phyloP scores from a whole-genome alignment of 1,139 yeast species.

The Citeromyces hawaiiensis region DNA sequence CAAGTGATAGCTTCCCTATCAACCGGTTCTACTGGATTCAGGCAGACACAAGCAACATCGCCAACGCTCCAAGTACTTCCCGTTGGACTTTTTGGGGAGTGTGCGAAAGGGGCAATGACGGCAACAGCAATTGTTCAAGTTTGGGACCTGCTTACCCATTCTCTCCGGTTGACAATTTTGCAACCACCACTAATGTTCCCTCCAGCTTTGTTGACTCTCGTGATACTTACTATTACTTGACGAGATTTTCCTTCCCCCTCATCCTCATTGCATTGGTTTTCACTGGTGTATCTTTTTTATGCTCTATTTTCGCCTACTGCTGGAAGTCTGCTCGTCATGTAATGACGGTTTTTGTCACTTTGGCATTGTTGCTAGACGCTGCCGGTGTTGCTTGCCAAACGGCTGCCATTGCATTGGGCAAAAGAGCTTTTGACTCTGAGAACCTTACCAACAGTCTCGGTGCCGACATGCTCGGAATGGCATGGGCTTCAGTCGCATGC shows the following conservation, averaged over 20 bases:
- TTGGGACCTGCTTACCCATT: constrained; percentile 49
- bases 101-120: constrained; percentile 26
- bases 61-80: constrained; percentile 36
- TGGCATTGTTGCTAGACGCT: constrained; percentile 40
- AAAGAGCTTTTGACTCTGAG: constrained; percentile 41
- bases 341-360: constrained; percentile 33
- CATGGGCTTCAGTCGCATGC: constrained; percentile 58
- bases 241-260: constrained; percentile 60
- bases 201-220: constrained; percentile 37
- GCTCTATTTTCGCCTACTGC: constrained; percentile 24
- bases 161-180: constrained; percentile 62
- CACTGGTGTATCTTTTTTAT: constrained; percentile 29
- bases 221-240: constrained; percentile 50
- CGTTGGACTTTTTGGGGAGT: constrained; percentile 85
- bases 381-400: constrained; percentile 57
- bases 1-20: constrained; percentile 46
- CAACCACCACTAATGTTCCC: constrained; percentile 37
- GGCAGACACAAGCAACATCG: constrained; percentile 49
- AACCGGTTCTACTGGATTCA: constrained; percentile 57
- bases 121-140: constrained; percentile 18
- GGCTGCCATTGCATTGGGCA: constrained; percentile 54
- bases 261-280: constrained; percentile 49
- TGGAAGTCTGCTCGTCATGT: constrained; percentile 36
- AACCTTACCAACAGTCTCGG: constrained; percentile 35
- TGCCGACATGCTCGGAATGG: constrained; percentile 41